Evolutionary conservation across 148 eudicot genomes (phyloP).

Genomic region (Chenopodium berlandieri): DNA sequence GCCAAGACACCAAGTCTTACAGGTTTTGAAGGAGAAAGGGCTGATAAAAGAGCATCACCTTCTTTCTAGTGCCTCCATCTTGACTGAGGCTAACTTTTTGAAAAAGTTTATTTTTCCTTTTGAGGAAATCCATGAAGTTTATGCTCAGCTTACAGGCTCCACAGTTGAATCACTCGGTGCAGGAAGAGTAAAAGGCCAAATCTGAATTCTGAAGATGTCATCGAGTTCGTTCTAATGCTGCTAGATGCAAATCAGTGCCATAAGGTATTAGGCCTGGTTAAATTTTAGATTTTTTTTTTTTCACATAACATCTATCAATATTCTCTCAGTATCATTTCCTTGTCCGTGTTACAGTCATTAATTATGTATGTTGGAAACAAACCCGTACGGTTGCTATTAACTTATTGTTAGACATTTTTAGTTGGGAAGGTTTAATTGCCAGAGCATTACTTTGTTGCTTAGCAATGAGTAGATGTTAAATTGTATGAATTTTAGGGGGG

Average conservation of each 20-base stretch:
- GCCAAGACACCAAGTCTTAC: conserved; percentile 26
- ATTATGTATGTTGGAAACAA: not conserved
- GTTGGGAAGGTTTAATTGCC: not conserved
- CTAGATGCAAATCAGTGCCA: no score
- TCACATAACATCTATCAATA: no score
- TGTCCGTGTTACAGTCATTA: not conserved
- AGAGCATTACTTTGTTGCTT: not conserved
- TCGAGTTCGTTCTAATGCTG: not conserved
- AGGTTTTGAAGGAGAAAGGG: conserved; percentile 29
- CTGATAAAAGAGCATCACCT: conserved; percentile 2
- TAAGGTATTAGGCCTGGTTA: not conserved
- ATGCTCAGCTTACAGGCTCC: conserved; percentile 7
- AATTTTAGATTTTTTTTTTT: not conserved
- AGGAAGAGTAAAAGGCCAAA: not conserved
- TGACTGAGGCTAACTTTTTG: conserved; percentile 18
- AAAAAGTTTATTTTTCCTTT: conserved; percentile 22
- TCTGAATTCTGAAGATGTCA: not conserved
- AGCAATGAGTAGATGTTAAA: no score
- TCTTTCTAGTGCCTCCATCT: not conserved
- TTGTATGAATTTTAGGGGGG: no score
- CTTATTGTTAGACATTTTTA: no score
- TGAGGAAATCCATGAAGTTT: conserved; percentile 24
- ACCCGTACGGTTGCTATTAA: not conserved
- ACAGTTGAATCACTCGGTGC: not conserved
- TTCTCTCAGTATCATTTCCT: no score